Conservation (phyloP, 148 eudicot species). For the Vaccinium darrowii region DNA sequence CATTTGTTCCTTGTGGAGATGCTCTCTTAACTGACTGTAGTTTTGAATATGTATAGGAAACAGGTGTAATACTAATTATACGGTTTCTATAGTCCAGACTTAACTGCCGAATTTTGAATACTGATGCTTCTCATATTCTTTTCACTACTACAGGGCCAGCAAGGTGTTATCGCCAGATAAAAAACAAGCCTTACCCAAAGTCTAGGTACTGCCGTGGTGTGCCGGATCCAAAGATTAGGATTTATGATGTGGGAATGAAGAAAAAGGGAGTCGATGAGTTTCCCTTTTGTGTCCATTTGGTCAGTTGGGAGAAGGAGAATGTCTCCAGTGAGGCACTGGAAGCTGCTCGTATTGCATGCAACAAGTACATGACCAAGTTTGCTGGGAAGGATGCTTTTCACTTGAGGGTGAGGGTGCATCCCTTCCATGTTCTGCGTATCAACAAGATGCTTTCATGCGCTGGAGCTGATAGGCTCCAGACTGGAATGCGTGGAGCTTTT, state of each 20-base stretch:
- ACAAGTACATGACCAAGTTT: conserved; percentile 52
- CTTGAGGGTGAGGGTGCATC: conserved; percentile 50
- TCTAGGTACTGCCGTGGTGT: conserved; percentile 49
- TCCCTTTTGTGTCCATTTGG: conserved; percentile 50
- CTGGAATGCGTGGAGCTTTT: conserved; percentile 53
- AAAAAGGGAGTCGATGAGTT: conserved; percentile 48
- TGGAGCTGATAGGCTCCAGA: conserved; percentile 61
- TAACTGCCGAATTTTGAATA: background rate
- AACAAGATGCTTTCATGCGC: conserved; percentile 54
- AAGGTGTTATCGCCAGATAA: conserved; percentile 52
- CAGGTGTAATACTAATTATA: background rate
- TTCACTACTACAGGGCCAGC: conserved; percentile 33
- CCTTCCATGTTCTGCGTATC: conserved; percentile 49
- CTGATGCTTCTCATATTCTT: background rate
- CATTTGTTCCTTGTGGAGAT: background rate
- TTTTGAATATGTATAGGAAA: background rate
- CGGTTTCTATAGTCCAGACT: background rate
- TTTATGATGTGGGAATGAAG: conserved; percentile 44
- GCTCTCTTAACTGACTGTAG: background rate
- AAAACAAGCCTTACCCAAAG: conserved; percentile 50
- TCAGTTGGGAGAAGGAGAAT: conserved; percentile 56
- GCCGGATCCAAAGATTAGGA: conserved; percentile 41
- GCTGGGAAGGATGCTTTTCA: conserved; percentile 57
- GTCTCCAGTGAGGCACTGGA: conserved; percentile 53
- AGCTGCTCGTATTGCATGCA: conserved; percentile 56